Base-by-base conservation (phyloP, 2,329 filamentous ascomycete genomes). In the Penicillium sp. region DNA sequence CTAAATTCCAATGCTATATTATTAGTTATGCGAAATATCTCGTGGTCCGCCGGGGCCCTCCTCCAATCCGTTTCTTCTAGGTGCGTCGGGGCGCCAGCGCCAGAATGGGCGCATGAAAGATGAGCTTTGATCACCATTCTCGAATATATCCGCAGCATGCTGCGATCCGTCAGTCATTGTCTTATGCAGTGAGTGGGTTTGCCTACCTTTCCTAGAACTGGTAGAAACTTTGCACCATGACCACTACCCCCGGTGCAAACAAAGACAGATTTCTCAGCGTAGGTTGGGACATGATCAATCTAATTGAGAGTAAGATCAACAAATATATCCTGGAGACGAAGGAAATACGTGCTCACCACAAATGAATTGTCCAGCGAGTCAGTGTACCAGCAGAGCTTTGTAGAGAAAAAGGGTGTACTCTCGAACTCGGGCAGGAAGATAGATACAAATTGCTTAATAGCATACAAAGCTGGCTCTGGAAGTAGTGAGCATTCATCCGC, bases 141-240 rank as follows among this genome's bases (percentile, higher is more conserved):
- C 60, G 2, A 72, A 58, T 4, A 72, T 68, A 40, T 72, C 65
- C 8, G 66, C 68, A 4, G 70, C 70, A 47, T 72, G 68, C 67
- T 72, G 32, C 34, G 1, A 37, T 12, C 10, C 42, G 32, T 66
- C 25, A 66, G 57, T n/a, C 18, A 27, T 10, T 1, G 35, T 23
- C n/a, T n/a, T 16, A 3, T 10, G 3, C 2, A 21, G 31, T 4
- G 15, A 8, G 25, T 13, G 8, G 16, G 6, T 31, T 10, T 31
- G 39, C 59, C 32, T 45, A 68, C 68, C 55, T 69, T 49, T 55
- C 71, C 71, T 27, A 73, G 63, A 10, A 71, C 62, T 2, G 70
- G 71, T n/a, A 73, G 55, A 29, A 71, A 72, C 54, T 73, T 73
- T 38, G 71, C 71, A 2, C 70, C 71, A 37, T 73, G 70, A 10